These are phyloP conservation scores for Actinidia chinensis DNA, from an alignment of 179 eudicot species.

Conservation along the genomic window DNA sequence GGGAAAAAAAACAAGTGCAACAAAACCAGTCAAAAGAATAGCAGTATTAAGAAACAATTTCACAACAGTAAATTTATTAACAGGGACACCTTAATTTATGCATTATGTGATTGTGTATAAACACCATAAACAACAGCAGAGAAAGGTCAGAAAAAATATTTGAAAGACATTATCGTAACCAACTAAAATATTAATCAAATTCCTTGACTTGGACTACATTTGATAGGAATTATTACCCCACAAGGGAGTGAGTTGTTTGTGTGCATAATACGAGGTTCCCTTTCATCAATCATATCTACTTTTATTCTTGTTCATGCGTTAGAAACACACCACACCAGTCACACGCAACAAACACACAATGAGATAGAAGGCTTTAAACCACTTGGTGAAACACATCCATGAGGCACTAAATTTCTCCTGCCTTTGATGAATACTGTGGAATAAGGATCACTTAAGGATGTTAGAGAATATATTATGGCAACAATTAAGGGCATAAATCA, in stretches of 20 bases:
- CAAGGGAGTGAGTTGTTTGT: not conserved
- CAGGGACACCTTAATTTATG: not conserved
- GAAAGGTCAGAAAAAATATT: not conserved
- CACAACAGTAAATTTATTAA: conserved; percentile 11
- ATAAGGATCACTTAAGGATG: no score
- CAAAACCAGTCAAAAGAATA: not conserved
- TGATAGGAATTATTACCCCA: not conserved
- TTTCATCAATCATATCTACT: not conserved
- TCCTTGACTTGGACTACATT: not conserved
- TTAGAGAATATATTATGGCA: no score
- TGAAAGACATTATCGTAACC: not conserved
- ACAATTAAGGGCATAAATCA: no score
- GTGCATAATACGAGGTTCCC: not conserved
- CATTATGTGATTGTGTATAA: no score
- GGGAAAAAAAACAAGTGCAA: not conserved
- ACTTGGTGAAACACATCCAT: no score
- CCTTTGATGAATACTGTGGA: no score
- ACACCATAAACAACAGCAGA: not conserved
- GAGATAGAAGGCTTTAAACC: no score
- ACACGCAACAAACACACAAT: no score
- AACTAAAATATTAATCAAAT: not conserved
- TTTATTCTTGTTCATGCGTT: no score
- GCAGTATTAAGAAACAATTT: not conserved
- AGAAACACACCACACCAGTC: no score
- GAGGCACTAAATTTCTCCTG: not conserved